Evolutionary conservation across 2,329 filamentous ascomycete genomes (phyloP), one percentile per base, ranked within the genome.

Genomic region (Epichloe aotearoae): DNA sequence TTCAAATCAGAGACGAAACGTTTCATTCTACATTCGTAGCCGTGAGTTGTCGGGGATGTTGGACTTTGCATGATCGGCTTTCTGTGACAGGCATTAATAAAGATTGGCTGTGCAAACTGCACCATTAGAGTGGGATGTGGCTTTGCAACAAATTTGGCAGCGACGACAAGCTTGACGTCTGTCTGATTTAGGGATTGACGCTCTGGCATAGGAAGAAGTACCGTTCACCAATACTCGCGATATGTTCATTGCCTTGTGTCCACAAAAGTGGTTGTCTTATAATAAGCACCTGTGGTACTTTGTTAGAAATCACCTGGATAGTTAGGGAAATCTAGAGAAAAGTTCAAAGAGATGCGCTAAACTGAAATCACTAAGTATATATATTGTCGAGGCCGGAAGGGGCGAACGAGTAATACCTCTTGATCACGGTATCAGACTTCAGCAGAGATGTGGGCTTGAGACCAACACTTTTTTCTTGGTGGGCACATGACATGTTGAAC

Each of bases 181-280:
- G 26, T 30, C 66, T 3, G 50, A 65, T 54, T 69, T 71, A 50
- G 60, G 61, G 37, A 62, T 74, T 37, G 55, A 67, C 44, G 69
- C 75, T 1, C 54, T 91, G 47, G 71, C 91, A 11, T 72, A 91
- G 2, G 86, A 91, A 61, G 86, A 91, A 61, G 89, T 86, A 0
- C 86, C 86, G 0, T 89, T 89, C 55, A 76, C 82, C 1, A 86
- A 80, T 42, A 76, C 87, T 50, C 73, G 76, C 52, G 77, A 76
- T 17, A 88, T 91, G 84, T 70, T 91, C 5, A 68, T 77, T 41
- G 80, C 78, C 1, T 64, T 91, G 3, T 91, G 90, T 60, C 86
- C 86, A 1, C 84, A 89, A 58, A 85, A 78, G 57, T 90, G 20
- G 86, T 69, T 90, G 6, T 86, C 86, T 0, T 91, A 26, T 8